A percentile compares a stretch with the other conserved stretches of the same genome.
phyloP scores from a whole-genome alignment of 345 rosid genomes.

The Acer negundo region DNA sequence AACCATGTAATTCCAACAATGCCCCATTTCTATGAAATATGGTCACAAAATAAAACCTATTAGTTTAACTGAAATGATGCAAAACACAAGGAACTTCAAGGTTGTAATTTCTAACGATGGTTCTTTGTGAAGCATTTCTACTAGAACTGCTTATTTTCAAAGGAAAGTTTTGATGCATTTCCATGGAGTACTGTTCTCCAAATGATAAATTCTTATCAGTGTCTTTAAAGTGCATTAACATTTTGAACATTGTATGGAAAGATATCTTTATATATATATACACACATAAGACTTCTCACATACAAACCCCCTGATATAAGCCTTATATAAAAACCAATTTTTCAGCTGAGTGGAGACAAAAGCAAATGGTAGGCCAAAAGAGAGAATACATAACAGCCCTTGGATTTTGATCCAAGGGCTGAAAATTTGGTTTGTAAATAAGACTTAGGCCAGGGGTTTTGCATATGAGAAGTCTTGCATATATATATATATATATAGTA shows the following conservation, averaged over 20 bases:
- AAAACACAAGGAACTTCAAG: not conserved
- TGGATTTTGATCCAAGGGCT: too few species aligned
- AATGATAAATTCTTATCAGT: not conserved
- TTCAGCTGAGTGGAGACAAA: too few species aligned
- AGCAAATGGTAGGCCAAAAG: too few species aligned
- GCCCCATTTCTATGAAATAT: constrained; percentile 1
- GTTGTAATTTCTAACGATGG: not conserved
- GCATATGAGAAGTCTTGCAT: too few species aligned
- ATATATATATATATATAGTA: too few species aligned
- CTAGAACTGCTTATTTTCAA: not conserved
- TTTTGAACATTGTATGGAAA: not conserved
- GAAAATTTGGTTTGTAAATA: too few species aligned
- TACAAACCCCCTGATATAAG: too few species aligned
- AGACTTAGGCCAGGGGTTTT: too few species aligned
- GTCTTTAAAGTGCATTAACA: not conserved
- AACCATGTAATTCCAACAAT: not conserved
- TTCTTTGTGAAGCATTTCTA: not conserved
- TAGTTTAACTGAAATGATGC: not conserved
- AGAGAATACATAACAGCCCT: too few species aligned
- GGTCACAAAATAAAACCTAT: not conserved
- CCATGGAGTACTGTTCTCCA: not conserved
- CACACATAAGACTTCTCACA: too few species aligned
- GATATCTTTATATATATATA: not conserved
- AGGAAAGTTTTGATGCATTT: not conserved
- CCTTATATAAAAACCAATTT: too few species aligned